Evolutionary conservation across 805 yeast genomes (phyloP), one percentile per base, ranked within the genome.

Genomic region (Yarrowia divulgata): DNA sequence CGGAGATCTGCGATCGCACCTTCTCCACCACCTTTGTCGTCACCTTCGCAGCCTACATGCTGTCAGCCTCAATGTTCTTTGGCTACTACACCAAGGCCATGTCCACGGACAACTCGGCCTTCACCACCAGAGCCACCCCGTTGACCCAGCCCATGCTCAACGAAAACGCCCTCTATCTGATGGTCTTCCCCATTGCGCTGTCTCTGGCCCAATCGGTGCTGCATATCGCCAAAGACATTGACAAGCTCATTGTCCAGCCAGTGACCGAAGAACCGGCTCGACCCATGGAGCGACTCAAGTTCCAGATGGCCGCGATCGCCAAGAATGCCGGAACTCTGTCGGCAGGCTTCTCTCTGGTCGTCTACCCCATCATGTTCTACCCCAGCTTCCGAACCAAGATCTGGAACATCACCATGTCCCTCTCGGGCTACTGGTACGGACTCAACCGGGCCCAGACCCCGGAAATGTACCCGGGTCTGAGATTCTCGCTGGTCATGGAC

Each of bases 391-490:
- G 75, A 37, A 14, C 54, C n/a, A 35, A 32, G 6, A 43, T 72
- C 14, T 72, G 74, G 74, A 42, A 46, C n/a, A n/a, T n/a, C 12
- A 58, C 72, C n/a, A 16, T 71, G 43, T 37, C 49, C 2, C 9
- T 74, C 37, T 45, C 55, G 8, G 67, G 72, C 9, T 39, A 52
- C 14, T 49, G 73, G 34, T 49, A 58, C 46, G 69, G 58, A 4
- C 69, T 73, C 19, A 70, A 72, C 55, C 57, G 68, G 34, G 70
- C 74, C 1, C 67, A 58, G 37, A 69, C 69, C 12, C 73, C 73
- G 16, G 42, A 29, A 3, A n/a, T 54, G 54, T 72, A 69, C 60
- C 75, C 75, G 7, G 69, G 69, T 14, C 37, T 73, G n/a, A 54
- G 70, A 8, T 46, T 73, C 19, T 43, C 55, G 4, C 57, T 73